A percentile compares a stretch with the other conserved stretches of the same genome.
These are phyloP conservation scores for Rhodamnia rubescens DNA, from an alignment of 345 rosid genomes.

Conservation along the genomic window DNA sequence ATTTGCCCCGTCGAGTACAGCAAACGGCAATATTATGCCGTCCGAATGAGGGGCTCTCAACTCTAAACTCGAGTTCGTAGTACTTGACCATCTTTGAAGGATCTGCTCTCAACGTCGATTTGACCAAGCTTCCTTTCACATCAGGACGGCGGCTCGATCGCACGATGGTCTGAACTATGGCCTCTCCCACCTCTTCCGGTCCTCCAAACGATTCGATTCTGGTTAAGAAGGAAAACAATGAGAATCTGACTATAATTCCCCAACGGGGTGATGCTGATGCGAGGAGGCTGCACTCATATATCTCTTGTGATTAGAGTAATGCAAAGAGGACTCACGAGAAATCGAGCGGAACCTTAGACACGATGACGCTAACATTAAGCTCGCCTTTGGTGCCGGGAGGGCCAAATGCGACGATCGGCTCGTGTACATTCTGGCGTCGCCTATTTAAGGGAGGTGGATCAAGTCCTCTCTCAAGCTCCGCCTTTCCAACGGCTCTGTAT, in stretches of 20 bases:
- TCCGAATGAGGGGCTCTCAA: conserved; percentile 52
- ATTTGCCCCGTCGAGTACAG: conserved; percentile 40
- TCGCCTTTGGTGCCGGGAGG: conserved; percentile 85
- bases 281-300: neutral
- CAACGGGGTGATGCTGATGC: neutral
- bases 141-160: conserved; percentile 35
- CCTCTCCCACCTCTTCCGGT: conserved; percentile 70
- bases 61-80: conserved; percentile 65
- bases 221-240: neutral
- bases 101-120: conserved; percentile 45
- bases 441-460: conserved; percentile 58
- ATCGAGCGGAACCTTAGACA: conserved; percentile 54
- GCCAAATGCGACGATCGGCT: conserved; percentile 76
- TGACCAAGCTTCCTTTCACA: conserved; percentile 47
- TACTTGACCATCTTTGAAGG: conserved; percentile 35
- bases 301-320: neutral
- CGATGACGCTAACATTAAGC: conserved; percentile 86
- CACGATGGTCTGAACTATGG: conserved; percentile 46
- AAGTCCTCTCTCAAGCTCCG: conserved; percentile 52
- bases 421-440: conserved; percentile 37
- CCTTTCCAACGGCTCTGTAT: conserved; percentile 58
- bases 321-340: conserved; percentile 54
- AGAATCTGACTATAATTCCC: neutral
- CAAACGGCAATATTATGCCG: conserved; percentile 71
- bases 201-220: conserved; percentile 87